These are phyloP conservation scores for Phlegmacium glaucopus DNA, from an alignment of 768 basidiomycete species.

Conservation along the genomic window DNA sequence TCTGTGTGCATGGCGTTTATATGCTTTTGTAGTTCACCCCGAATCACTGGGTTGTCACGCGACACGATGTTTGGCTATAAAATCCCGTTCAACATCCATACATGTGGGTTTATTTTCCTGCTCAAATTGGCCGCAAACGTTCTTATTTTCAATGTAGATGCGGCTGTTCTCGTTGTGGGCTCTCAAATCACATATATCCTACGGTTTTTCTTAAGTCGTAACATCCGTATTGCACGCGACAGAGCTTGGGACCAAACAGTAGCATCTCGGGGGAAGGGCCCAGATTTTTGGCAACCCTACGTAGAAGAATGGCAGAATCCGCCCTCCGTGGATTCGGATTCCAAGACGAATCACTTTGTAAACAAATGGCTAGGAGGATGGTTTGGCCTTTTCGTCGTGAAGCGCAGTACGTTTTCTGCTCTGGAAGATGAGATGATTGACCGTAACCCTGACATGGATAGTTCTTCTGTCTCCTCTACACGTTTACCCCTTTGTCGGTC, in stretches of 20 bases:
- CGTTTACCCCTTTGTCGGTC: constrained; percentile 69
- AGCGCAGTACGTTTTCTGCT: constrained; percentile 35
- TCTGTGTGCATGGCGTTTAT: background rate
- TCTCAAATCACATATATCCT: constrained; percentile 74
- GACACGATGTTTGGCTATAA: constrained; percentile 63
- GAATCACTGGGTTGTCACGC: constrained; percentile 57
- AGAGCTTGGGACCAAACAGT: constrained; percentile 84
- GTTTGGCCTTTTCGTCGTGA: constrained; percentile 40
- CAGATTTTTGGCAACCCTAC: constrained; percentile 82
- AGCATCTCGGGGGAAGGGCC: constrained; percentile 74
- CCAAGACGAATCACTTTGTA: constrained; percentile 25
- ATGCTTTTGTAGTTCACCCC: constrained; percentile 47
- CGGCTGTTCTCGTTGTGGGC: constrained; percentile 69
- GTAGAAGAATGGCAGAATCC: constrained; percentile 79
- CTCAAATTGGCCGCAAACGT: background rate
- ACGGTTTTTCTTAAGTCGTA: constrained; percentile 78
- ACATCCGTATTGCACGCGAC: constrained; percentile 75
- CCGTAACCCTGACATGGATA: constrained; percentile 17
- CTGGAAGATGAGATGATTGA: background rate
- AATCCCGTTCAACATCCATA: constrained; percentile 65
- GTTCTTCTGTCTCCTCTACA: constrained; percentile 60
- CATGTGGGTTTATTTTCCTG: constrained; percentile 45
- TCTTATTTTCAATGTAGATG: constrained; percentile 44
- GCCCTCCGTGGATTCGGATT: constrained; percentile 32
- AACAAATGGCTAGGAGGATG: constrained; percentile 34